Conservation (phyloP, 805 yeast genomes). For the Starmera dryadoides region DNA sequence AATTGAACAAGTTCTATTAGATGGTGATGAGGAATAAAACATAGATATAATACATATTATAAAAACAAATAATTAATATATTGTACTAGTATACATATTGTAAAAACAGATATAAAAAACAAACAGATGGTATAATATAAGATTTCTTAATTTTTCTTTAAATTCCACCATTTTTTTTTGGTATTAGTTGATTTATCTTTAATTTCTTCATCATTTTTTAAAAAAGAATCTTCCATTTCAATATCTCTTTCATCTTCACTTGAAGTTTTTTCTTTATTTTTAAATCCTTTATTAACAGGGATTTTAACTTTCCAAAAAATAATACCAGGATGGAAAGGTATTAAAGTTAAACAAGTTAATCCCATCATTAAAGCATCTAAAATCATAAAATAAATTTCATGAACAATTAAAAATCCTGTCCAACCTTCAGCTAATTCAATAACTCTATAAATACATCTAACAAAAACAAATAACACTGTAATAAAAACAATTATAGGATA, state of each 20-base stretch:
- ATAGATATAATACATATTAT: too few species aligned
- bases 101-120: too few species aligned
- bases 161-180: neutral
- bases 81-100: too few species aligned
- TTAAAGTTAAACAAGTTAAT: constrained; percentile 36
- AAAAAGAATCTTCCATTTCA: neutral
- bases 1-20: neutral
- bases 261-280: neutral
- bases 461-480: constrained; percentile 47
- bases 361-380: constrained; percentile 60
- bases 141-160: too few species aligned
- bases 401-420: constrained; percentile 55
- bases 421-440: constrained; percentile 71
- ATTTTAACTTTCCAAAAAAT: constrained; percentile 27
- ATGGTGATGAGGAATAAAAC: neutral
- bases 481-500: constrained; percentile 39
- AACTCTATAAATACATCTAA: constrained; percentile 68
- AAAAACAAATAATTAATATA: too few species aligned
- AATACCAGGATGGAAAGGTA: constrained; percentile 59
- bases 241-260: neutral
- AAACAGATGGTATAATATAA: neutral
- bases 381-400: constrained; percentile 51
- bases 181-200: neutral
- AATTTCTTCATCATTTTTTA: neutral
- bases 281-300: neutral